Base-by-base conservation (phyloP, 1,284 basidiomycete genomes). In the Ceratobasidium theobromae region DNA sequence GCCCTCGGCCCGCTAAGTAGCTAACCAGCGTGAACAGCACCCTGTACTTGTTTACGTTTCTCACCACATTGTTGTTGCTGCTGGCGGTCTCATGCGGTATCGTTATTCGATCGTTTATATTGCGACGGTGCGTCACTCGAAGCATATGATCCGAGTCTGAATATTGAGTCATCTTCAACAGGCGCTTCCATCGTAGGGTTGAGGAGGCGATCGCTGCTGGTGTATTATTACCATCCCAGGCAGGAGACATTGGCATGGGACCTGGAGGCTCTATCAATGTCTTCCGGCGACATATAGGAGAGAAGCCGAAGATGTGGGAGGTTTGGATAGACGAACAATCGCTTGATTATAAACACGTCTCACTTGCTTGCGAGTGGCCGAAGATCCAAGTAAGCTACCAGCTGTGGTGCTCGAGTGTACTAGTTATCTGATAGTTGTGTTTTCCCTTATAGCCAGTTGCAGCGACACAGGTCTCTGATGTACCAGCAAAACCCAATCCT, bases 11-110 rank as follows among this genome's bases (percentile, higher is more conserved):
- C 33, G 49, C 51, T 53, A 35, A 65, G n/a, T 38, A 2, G 18
- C 8, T 49, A 25, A 9, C 5, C 51, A 65, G 60, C 14, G 60
- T 65, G 30, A 65, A 65, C 18, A 65, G 60, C 18, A 65, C 60
- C 5, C 53, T 78, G 25, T 78, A 78, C 67, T 72, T 78, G 16
- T 77, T 76, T 72, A 76, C 76, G 5, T 76, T 78, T 68, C 72
- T 78, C 27, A 76, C 75, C 28, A 75, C 74, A 30, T 71, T 77
- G 54, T 64, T 76, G 38, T 70, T 77, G 28, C 73, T 77, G 40
- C 72, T 69, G 1, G 33, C 71, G 6, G 76, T 77, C 16, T 73
- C 74, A 8, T 72, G 70, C 32, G 71, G 65, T 2, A 72, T 78
- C 8, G 67, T 78, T 25, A 62, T 73, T 27, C 70, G 77, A 14